phyloP scores from a whole-genome alignment of 192 early-diverging fungal genomes.

The Powellomyces hirtus region DNA sequence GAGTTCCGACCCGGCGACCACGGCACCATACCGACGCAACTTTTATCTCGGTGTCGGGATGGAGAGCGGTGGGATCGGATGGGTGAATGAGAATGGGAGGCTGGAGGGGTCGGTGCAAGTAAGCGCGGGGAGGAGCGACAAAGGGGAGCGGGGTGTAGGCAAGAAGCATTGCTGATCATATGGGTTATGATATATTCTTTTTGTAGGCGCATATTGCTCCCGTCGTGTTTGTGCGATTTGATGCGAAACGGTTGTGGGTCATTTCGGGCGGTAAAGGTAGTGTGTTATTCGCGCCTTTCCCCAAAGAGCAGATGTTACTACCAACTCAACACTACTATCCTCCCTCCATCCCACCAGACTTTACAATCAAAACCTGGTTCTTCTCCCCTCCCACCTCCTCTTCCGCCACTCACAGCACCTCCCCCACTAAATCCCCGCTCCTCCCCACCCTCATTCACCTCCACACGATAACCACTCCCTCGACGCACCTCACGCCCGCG shows the following conservation, averaged over 20 bases:
- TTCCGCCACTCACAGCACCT: neutral
- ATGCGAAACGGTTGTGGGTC: slow-evolving; percentile 24
- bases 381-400: slow-evolving; percentile 8
- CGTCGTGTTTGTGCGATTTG: slow-evolving; percentile 26
- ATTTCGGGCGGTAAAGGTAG: slow-evolving; percentile 30
- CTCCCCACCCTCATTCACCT: slow-evolving; percentile 1
- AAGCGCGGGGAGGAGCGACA: too few relatives aligned
- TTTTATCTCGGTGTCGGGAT: slow-evolving; percentile 23
- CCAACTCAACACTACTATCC: too few relatives aligned
- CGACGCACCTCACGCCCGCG: neutral
- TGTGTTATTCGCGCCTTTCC: too few relatives aligned
- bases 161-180: too few relatives aligned
- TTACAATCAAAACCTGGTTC: slow-evolving; percentile 39
- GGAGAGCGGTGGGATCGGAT: slow-evolving; percentile 23
- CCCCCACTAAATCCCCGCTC: neutral
- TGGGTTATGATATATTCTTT: neutral
- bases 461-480: neutral
- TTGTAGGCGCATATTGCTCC: slow-evolving; percentile 37
- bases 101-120: slow-evolving; percentile 16
- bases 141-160: too few relatives aligned
- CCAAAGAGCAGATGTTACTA: too few relatives aligned
- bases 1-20: neutral
- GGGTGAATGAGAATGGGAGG: slow-evolving; percentile 8
- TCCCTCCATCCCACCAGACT: slow-evolving; percentile 26
- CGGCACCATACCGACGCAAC: neutral